A percentile compares a stretch with the other conserved stretches of the same genome.
Evolutionary conservation across 495 filamentous ascomycete genomes (phyloP).

Genomic region (Lasiosphaeriaceae sp.): DNA sequence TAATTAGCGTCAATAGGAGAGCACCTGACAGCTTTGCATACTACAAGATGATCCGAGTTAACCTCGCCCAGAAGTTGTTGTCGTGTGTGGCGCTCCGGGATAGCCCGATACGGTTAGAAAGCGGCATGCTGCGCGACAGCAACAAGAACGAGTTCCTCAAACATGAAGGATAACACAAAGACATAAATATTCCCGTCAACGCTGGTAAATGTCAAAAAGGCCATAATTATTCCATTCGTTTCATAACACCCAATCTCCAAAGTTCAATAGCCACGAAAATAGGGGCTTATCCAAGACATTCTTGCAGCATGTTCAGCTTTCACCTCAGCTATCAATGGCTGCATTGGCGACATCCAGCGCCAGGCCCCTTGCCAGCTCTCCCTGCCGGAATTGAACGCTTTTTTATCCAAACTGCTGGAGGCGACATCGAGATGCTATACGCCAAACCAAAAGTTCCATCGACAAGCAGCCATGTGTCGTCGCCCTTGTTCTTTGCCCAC

Average conservation of each 20-base stretch:
- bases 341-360: slow-evolving; percentile 19
- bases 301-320: slow-evolving; percentile 15
- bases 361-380: slow-evolving; percentile 18
- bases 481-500: slow-evolving; percentile 41
- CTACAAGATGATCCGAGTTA: background rate
- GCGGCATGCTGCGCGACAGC: background rate
- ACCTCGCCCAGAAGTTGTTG: background rate
- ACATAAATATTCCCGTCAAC: no score
- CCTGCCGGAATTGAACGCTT: slow-evolving; percentile 27
- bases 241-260: background rate
- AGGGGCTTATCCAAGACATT: background rate
- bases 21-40: no score
- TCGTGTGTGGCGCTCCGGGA: background rate
- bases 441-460: slow-evolving; percentile 15
- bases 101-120: background rate
- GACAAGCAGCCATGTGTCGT: slow-evolving; percentile 1
- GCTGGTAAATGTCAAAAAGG: background rate
- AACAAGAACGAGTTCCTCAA: no score
- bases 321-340: slow-evolving; percentile 28
- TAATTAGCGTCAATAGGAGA: background rate
- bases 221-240: background rate
- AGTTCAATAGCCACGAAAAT: background rate
- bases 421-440: slow-evolving; percentile 39
- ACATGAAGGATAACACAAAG: no score
- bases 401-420: slow-evolving; percentile 33